Conservation (phyloP, 768 basidiomycete species). For the Amanita pseudoporphyria region DNA sequence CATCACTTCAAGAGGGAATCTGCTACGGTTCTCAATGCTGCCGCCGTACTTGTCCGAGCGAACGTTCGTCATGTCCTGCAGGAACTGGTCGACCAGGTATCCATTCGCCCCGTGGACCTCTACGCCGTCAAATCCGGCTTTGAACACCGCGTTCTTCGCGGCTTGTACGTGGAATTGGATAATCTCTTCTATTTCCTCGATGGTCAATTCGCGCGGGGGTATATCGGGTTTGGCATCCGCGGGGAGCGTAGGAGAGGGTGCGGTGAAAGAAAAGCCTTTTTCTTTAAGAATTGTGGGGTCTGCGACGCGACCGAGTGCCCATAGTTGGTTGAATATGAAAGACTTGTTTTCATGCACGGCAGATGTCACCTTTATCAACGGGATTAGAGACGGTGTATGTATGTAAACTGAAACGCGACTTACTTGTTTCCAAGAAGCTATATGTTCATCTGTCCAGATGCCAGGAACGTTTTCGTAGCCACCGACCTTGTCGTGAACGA, state of each 20-base stretch:
- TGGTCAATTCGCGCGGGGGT: constrained; percentile 33
- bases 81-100: constrained; percentile 51
- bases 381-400: not conserved
- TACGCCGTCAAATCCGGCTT: constrained; percentile 61
- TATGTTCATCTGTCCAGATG: constrained; percentile 46
- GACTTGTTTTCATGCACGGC: constrained; percentile 14
- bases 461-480: constrained; percentile 41
- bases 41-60: constrained; percentile 65
- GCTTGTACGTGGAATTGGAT: constrained; percentile 40
- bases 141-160: constrained; percentile 42
- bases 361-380: not conserved
- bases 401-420: not conserved
- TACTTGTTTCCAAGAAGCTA: constrained; percentile 34
- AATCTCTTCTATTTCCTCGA: constrained; percentile 40
- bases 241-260: constrained; percentile 22
- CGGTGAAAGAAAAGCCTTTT: constrained; percentile 25
- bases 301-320: constrained; percentile 44
- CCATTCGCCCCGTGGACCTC: constrained; percentile 39
- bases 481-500: constrained; percentile 34
- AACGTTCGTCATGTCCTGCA: constrained; percentile 45
- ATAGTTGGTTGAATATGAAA: constrained; percentile 45
- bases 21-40: constrained; percentile 45
- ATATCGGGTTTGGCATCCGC: not conserved
- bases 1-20: constrained; percentile 47
- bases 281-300: constrained; percentile 21